Evolutionary conservation across 2,329 filamentous ascomycete species (phyloP).

Genomic region (Diplodia scrobiculata): DNA sequence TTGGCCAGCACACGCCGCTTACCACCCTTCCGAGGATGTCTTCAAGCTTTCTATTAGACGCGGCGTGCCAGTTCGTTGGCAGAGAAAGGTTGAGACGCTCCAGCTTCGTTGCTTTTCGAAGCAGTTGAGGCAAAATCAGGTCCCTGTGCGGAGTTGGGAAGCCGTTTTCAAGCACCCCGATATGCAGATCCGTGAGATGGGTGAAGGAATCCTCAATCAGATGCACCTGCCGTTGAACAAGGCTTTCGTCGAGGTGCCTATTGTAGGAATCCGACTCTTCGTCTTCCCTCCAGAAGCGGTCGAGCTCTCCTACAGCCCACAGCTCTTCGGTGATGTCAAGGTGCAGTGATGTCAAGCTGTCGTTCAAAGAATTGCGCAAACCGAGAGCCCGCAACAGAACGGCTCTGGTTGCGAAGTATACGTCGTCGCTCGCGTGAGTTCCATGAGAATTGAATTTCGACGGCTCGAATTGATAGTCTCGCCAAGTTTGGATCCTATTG

Average conservation of each 20-base stretch:
- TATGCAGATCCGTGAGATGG: neutral
- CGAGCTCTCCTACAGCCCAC: neutral
- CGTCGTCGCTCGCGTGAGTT: neutral
- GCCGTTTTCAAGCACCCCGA: neutral
- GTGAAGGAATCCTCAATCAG: neutral
- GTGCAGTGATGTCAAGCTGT: neutral
- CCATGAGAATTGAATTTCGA: neutral
- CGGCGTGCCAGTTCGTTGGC: neutral
- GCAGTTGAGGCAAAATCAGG: neutral
- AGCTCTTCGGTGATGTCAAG: neutral
- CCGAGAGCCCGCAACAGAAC: neutral
- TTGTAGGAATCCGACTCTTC: neutral
- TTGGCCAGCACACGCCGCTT: neutral
- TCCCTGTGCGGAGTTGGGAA: neutral
- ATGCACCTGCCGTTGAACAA: neutral
- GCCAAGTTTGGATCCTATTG: neutral
- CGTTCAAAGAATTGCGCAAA: neutral
- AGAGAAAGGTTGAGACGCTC: neutral
- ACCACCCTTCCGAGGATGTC: neutral
- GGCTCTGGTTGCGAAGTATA: neutral
- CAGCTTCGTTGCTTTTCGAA: neutral
- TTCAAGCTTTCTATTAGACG: neutral
- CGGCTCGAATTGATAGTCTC: neutral
- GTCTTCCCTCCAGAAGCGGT: neutral
- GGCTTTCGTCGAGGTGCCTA: neutral